Evolutionary conservation across 1,284 basidiomycete genomes (phyloP), one percentile per base, ranked within the genome.

Genomic region (Moesziomyces globuligerus): DNA sequence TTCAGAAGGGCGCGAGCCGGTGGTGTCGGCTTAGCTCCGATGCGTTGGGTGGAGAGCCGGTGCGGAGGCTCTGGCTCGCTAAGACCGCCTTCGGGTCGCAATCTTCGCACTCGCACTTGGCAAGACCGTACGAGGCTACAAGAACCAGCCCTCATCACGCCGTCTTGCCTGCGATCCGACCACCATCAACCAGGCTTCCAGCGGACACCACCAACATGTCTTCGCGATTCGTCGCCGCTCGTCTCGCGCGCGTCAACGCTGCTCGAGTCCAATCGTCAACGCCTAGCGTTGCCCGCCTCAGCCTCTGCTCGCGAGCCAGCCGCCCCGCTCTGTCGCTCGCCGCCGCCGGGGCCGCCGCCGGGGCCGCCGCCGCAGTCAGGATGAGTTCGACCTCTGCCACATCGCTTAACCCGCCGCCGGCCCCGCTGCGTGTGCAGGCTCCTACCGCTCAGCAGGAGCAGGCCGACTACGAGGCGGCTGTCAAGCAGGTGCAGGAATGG

Each of bases 401-500:
- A 4, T 84, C 84, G 32, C 83, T 85, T 41, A 87, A 86, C 25
- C 82, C 85, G 1, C 83, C 83, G 34, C 84, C 85, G 86, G 17
- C 80, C n/a, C 75, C 83, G 7, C 84, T 93, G 37, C 87, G 89
- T 4, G 83, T 91, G 21, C 84, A 87, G 57, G 87, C 89, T 0
- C 91, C 90, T 1, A 86, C 90, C 4, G 77, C 85, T 0, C 85
- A 87, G 26, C 87, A 89, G 56, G 92, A 94, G 83, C 80, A 85
- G 5, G 85, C 86, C n/a, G 85, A 87, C 50, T 90, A 93, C 81
- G 84, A 88, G 17, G 85, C 86, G 17, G 87, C 90, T 8, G 86
- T 89, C 24, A 83, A 86, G 15, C 87, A 88, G 44, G 87, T 93
- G 81, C 84, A 88, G 26, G 83, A 86, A 3, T 94, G 91, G 87